Evolutionary conservation across 306 rosid species (phyloP).

Genomic region (Trifolium repens): DNA sequence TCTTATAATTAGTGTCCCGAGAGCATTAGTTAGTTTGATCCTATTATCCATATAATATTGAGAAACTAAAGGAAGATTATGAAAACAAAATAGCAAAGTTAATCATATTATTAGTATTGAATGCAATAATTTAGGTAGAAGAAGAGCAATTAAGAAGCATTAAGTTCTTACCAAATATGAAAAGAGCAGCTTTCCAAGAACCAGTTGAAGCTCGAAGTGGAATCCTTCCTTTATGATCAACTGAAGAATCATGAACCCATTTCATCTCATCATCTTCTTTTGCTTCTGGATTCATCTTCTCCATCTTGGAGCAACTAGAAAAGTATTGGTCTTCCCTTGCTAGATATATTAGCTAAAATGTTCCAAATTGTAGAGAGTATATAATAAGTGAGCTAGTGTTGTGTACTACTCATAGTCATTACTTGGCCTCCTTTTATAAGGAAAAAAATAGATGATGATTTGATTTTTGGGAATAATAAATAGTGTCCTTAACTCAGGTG

Average conservation of each 20-base stretch:
- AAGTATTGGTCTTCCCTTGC: not conserved
- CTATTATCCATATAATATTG: not conserved
- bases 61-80: conserved; percentile 18
- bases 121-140: not conserved
- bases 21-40: too few species aligned
- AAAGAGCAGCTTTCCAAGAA: conserved; percentile 72
- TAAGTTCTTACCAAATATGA: conserved; percentile 56
- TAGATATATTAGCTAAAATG: not conserved
- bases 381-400: not conserved
- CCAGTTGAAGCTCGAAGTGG: conserved; percentile 76
- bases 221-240: conserved; percentile 57
- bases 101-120: not conserved
- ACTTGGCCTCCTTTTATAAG: not conserved
- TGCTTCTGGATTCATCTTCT: conserved; percentile 39
- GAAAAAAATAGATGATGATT: not conserved
- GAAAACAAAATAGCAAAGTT: conserved; percentile 6
- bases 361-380: not conserved
- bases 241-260: conserved; percentile 68
- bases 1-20: too few species aligned
- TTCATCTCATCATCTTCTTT: conserved; percentile 43
- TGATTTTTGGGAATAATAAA: not conserved
- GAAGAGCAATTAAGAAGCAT: not conserved
- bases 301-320: conserved; percentile 31
- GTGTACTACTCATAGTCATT: not conserved
- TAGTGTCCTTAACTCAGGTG: too few species aligned